Conservation (phyloP, 768 basidiomycete species). For the Lactarius psammicola region DNA sequence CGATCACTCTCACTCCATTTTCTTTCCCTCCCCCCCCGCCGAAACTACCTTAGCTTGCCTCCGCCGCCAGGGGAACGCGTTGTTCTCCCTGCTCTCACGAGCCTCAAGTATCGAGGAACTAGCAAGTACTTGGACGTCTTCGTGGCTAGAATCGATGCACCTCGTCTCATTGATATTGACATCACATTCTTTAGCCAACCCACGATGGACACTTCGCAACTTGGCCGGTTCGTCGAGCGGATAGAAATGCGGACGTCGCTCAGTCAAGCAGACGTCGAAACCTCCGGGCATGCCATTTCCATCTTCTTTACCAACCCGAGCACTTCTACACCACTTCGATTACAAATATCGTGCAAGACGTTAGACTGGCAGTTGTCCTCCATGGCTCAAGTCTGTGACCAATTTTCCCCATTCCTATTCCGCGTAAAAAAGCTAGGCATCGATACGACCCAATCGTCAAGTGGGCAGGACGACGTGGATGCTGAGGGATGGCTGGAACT, state of each 20-base stretch:
- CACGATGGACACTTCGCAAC: background rate
- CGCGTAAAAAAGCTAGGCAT: background rate
- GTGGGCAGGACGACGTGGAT: background rate
- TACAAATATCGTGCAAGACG: too few species aligned
- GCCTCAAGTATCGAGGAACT: background rate
- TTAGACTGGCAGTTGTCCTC: background rate
- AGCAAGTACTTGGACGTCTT: background rate
- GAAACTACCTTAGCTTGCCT: too few species aligned
- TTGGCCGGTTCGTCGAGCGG: background rate
- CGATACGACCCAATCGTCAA: background rate
- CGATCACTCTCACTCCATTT: background rate
- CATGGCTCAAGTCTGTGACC: background rate
- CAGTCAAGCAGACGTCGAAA: too few species aligned
- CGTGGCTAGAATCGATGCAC: too few species aligned
- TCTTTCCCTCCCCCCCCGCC: too few species aligned
- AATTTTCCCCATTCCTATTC: background rate
- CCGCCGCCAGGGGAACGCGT: background rate
- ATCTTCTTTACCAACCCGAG: too few species aligned
- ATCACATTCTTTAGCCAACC: background rate
- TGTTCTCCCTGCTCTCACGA: background rate
- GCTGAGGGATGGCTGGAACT: background rate
- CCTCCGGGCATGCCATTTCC: too few species aligned
- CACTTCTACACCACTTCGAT: too few species aligned
- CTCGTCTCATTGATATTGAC: background rate
- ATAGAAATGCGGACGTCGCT: too few species aligned